Conservation (phyloP, 2,329 filamentous ascomycete species). For the Xylariales sp. region DNA sequence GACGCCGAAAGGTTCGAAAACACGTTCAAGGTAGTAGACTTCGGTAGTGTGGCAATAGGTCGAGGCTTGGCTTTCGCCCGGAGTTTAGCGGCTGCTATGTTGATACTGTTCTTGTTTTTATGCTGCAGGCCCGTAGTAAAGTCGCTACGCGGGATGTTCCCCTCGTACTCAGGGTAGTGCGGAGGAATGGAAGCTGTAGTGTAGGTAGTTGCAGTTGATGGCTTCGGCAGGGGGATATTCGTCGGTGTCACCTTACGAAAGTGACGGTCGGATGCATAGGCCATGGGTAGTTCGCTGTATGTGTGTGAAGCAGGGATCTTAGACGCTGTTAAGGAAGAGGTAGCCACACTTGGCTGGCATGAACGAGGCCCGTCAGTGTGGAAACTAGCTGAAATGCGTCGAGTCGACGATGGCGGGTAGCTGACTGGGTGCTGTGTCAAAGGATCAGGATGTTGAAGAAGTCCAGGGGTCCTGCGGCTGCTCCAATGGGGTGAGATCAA, state of each 20-base stretch:
- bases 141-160: constrained; percentile 21
- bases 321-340: constrained; percentile 16
- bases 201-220: constrained; percentile 13
- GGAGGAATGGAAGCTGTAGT: constrained; percentile 9
- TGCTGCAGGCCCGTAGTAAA: constrained; percentile 10
- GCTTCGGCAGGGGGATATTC: constrained; percentile 9
- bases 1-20: constrained; percentile 41
- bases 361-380: constrained; percentile 14
- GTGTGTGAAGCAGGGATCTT: constrained; percentile 16
- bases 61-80: constrained; percentile 9
- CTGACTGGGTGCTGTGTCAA: constrained; percentile 6
- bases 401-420: constrained; percentile 13
- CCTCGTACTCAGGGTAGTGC: constrained; percentile 10
- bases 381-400: constrained; percentile 21
- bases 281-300: constrained; percentile 10
- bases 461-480: too few species aligned
- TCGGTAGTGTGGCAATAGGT: constrained; percentile 30
- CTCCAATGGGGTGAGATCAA: too few species aligned
- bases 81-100: constrained; percentile 8
- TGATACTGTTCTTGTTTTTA: constrained; percentile 14
- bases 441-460: constrained; percentile 6
- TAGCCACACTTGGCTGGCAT: constrained; percentile 18
- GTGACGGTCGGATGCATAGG: background rate
- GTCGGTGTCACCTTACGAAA: constrained; percentile 7
- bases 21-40: constrained; percentile 39